Evolutionary conservation across 768 basidiomycete species (phyloP).

Genomic region (Suillus discolor): DNA sequence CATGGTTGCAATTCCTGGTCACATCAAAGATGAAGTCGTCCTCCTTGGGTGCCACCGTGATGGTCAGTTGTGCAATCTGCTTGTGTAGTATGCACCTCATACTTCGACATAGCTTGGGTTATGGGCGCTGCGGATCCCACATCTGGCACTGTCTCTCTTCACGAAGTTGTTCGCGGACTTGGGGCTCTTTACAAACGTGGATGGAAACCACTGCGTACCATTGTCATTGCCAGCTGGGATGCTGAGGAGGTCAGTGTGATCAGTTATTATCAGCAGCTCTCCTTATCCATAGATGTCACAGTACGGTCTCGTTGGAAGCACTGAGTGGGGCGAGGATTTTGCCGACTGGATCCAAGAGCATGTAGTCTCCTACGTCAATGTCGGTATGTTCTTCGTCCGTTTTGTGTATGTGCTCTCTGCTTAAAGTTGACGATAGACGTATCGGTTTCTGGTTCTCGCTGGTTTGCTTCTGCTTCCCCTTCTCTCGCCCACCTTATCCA

Average conservation of each 20-base stretch:
- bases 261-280: not conserved
- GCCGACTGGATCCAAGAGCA: slow-evolving; percentile 75
- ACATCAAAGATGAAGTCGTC: slow-evolving; percentile 83
- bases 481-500: slow-evolving; percentile 64
- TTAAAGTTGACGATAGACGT: slow-evolving; percentile 40
- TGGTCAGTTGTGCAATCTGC: slow-evolving; percentile 45
- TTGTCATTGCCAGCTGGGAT: slow-evolving; percentile 81
- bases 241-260: slow-evolving; percentile 57
- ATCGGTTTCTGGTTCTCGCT: slow-evolving; percentile 59
- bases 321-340: slow-evolving; percentile 96
- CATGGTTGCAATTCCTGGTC: slow-evolving; percentile 81
- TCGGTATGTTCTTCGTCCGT: slow-evolving; percentile 42
- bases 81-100: slow-evolving; percentile 5
- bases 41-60: slow-evolving; percentile 89
- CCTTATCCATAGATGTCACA: slow-evolving; percentile 20
- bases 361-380: slow-evolving; percentile 85
- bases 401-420: slow-evolving; percentile 9
- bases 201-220: slow-evolving; percentile 74
- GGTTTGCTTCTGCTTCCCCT: slow-evolving; percentile 54
- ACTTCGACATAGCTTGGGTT: slow-evolving; percentile 28
- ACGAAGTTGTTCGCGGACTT: slow-evolving; percentile 59
- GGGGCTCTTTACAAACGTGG: slow-evolving; percentile 52
- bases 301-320: slow-evolving; percentile 80
- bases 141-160: slow-evolving; percentile 57
- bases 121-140: slow-evolving; percentile 60